phyloP scores from a whole-genome alignment of 2,329 filamentous ascomycete species.

The Talaromyces rugulosus region DNA sequence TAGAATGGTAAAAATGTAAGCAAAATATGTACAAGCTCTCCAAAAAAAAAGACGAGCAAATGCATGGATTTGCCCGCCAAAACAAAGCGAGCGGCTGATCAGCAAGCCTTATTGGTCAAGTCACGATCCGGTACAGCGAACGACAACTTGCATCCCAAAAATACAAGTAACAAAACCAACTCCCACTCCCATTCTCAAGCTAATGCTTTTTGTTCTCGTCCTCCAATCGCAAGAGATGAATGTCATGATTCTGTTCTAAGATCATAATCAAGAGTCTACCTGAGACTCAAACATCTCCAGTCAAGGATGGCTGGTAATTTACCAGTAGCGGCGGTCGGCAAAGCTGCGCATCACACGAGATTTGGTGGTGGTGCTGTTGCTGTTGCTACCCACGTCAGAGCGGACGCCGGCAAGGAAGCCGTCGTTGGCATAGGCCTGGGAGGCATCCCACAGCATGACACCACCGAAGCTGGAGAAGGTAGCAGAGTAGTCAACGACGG shows the following conservation, averaged over 20 bases:
- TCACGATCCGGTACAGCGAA: not conserved
- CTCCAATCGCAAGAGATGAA: not conserved
- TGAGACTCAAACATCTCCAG: not conserved
- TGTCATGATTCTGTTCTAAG: not conserved
- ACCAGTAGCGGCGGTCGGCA: slow-evolving; percentile 7
- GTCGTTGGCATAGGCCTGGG: slow-evolving; percentile 55
- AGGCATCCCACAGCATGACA: slow-evolving; percentile 67
- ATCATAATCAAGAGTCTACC: slow-evolving; percentile 4
- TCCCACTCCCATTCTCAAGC: not conserved
- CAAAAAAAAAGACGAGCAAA: not conserved
- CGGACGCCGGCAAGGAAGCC: slow-evolving; percentile 51
- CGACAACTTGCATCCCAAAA: not conserved
- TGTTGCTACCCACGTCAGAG: slow-evolving; percentile 6
- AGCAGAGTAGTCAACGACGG: slow-evolving; percentile 52
- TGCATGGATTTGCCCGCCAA: not conserved
- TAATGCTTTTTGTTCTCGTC: not conserved
- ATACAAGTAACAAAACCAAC: not conserved
- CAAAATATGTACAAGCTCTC: not conserved
- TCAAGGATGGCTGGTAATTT: not conserved
- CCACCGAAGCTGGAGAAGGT: slow-evolving; percentile 60
- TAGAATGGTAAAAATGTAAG: not conserved
- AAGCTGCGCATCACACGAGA: slow-evolving; percentile 13
- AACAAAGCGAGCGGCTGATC: slow-evolving; percentile 1
- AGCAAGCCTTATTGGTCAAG: not conserved
- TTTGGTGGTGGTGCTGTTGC: slow-evolving; percentile 5